These are phyloP conservation scores for Sideroxylon spinosum DNA, from an alignment of 179 eudicot genomes.

Conservation along the genomic window DNA sequence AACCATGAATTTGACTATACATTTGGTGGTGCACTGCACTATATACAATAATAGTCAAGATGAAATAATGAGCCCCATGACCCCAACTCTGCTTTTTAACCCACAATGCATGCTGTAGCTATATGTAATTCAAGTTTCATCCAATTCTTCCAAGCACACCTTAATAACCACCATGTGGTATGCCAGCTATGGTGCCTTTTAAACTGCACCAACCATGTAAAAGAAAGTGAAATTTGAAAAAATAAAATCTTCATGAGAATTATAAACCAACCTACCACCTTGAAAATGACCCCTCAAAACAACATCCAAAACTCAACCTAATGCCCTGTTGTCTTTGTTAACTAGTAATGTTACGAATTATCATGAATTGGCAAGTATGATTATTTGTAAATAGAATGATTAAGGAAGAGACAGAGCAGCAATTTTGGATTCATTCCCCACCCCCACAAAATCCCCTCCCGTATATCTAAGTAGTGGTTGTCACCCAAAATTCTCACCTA, in stretches of 20 bases:
- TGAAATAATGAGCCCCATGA: background rate
- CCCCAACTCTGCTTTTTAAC: background rate
- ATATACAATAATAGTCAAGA: background rate
- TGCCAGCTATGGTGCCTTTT: background rate
- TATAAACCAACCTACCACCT: background rate
- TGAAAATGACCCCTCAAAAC: background rate
- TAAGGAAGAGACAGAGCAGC: background rate
- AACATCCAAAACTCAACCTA: background rate
- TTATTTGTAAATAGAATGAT: conserved; percentile 3
- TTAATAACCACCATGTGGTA: background rate
- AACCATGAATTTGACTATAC: background rate
- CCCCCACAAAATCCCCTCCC: too few species aligned
- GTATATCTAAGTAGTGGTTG: background rate
- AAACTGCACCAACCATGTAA: background rate
- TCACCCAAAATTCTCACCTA: conserved; percentile 14
- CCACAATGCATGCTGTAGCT: background rate
- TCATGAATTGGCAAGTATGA: background rate
- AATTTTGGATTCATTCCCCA: background rate
- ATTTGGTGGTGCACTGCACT: conserved; percentile 4
- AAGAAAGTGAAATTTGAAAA: background rate
- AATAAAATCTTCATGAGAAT: background rate
- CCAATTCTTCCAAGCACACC: background rate
- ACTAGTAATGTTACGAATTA: background rate
- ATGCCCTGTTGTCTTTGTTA: too few species aligned
- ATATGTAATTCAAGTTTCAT: background rate